Conservation (phyloP, 495 filamentous ascomycete species). For the Lepraria neglecta region DNA sequence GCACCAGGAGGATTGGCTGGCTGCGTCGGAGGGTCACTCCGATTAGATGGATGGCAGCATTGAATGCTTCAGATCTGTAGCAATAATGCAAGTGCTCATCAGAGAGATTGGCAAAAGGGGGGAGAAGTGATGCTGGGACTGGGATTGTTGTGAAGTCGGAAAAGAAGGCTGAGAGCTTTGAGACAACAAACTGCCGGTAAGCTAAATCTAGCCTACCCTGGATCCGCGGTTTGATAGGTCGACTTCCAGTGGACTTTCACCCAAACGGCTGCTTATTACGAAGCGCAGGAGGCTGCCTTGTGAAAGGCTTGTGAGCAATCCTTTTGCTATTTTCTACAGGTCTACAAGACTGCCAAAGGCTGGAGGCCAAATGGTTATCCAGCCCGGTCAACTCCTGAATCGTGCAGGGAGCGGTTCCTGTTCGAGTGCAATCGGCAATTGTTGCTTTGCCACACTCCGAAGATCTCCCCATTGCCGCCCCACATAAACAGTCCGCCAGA, state of each 20-base stretch:
- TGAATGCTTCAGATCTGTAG: background rate
- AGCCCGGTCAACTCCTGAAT: constrained; percentile 12
- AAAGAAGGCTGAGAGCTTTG: constrained; percentile 14
- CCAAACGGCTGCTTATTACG: background rate
- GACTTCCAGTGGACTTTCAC: background rate
- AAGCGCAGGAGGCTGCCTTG: background rate
- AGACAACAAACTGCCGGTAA: constrained; percentile 8
- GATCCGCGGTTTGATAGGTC: background rate
- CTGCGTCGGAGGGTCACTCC: background rate
- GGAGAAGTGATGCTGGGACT: constrained; percentile 1
- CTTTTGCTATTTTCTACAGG: background rate
- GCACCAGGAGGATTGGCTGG: background rate
- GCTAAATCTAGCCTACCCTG: constrained; percentile 7
- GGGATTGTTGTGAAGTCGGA: constrained; percentile 10
- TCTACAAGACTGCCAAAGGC: background rate
- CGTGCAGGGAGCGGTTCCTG: constrained; percentile 18
- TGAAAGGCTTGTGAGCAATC: background rate
- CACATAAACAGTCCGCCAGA: background rate
- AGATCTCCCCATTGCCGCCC: constrained; percentile 9
- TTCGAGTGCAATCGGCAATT: constrained; percentile 1
- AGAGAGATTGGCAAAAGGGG: too few relatives aligned
- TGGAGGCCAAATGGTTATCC: background rate
- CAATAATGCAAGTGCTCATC: background rate
- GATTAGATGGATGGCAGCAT: background rate
- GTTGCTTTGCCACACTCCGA: constrained; percentile 5